Evolutionary conservation across 164 flowering plant genomes (phyloP), one percentile per base, ranked within the genome.

Genomic region (Malania oleifera): DNA sequence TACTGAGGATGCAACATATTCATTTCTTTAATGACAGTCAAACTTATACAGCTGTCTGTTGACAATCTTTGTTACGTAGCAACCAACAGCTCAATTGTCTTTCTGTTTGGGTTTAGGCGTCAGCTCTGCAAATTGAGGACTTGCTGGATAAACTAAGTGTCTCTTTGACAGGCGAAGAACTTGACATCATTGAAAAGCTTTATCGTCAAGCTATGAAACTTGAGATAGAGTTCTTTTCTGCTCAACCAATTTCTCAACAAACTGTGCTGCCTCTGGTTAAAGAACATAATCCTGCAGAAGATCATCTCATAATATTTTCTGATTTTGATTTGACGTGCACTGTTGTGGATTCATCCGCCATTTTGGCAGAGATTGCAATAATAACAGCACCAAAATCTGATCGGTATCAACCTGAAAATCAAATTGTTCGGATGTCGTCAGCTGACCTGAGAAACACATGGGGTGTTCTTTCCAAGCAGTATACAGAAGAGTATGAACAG

Each of bases 291-390:
- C 75, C 80, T 59, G 77, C 70, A 22, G 74, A 74, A 62, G 63
- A 74, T 26, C 77, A 63, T 40, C 83, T 90, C 7, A 52, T 82
- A 43, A 55, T 93, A 70, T 90, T 93, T 73, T 83, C 92, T 65
- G 98, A 93, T 75, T 93, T 90, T 81, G 98, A 93, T 74, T 73
- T 90, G 80, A 93, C 98, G 26, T 90, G 98, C 76, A 78, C 97
- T 18, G 80, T 82, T 57, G 81, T 89, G 73, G 98, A 93, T 77
- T 93, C 98, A 26, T 86, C 95, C 56, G 97, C 98, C 68, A 80
- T 93, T 67, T 81, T 90, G 81, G 98, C 98, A 9, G 95, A 93
- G 72, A 84, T 93, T 67, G 96, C 97, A 26, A 90, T 90, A 63
- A 52, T 82, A 52, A 90, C 86, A 46, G 96, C 89, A 29, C 89